A percentile compares a stretch with the other conserved stretches of the same genome.
Evolutionary conservation across 228 moss, liverwort and hornwort species (phyloP).

Genomic region (Sphagnum magellanicum): DNA sequence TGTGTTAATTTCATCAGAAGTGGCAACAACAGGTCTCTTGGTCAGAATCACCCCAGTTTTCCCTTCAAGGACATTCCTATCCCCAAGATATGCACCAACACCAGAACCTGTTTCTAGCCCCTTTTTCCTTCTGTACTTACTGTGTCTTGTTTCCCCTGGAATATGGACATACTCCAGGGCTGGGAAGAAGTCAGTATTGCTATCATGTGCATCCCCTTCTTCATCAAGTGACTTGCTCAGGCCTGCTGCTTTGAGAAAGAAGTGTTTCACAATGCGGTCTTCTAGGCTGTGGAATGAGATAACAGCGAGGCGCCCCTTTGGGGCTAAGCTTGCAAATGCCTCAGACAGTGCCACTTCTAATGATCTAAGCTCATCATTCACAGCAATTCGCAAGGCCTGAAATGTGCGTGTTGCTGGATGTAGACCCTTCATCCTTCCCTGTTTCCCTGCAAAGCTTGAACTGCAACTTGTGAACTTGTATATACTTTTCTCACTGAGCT

Average conservation of each 20-base stretch:
- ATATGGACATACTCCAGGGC: conserved; percentile 54
- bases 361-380: conserved; percentile 79
- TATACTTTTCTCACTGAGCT: not conserved
- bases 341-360: conserved; percentile 65
- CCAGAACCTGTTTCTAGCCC: conserved; percentile 12
- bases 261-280: conserved; percentile 89
- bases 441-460: conserved; percentile 43
- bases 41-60: conserved; percentile 62
- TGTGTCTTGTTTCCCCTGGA: conserved; percentile 80
- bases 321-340: conserved; percentile 55
- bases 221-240: conserved; percentile 31
- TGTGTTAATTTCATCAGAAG: conserved; percentile 44
- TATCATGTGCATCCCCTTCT: conserved; percentile 10
- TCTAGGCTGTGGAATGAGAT: conserved; percentile 97
- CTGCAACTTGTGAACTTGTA: not conserved
- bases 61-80: conserved; percentile 61
- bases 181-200: conserved; percentile 4
- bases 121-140: conserved; percentile 60
- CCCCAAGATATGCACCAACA: conserved; percentile 15
- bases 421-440: conserved; percentile 55
- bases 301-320: conserved; percentile 77
- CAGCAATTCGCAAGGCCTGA: conserved; percentile 92
- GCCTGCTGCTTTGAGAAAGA: conserved; percentile 74
- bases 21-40: conserved; percentile 66
- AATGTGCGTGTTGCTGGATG: conserved; percentile 95